A percentile compares a stretch with the other conserved stretches of the same genome.
phyloP scores from a whole-genome alignment of 257 asterid species.

The Solanum chmielewskii region DNA sequence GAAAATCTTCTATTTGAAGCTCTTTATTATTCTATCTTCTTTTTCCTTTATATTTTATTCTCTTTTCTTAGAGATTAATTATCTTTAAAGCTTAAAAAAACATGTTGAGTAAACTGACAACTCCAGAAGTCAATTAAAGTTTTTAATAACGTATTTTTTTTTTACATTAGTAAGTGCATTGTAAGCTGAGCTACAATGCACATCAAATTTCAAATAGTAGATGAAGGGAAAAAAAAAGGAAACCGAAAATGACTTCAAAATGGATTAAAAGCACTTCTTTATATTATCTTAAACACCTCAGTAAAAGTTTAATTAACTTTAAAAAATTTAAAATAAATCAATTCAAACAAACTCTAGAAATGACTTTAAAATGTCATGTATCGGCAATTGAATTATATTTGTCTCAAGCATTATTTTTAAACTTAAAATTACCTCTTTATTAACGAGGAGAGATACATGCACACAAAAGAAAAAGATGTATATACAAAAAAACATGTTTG shows the following conservation, averaged over 20 bases:
- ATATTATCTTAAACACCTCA: background rate
- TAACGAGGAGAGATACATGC: background rate
- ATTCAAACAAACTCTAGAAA: background rate
- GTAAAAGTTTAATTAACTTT: background rate
- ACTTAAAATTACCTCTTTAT: background rate
- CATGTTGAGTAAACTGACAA: background rate
- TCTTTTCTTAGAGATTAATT: background rate
- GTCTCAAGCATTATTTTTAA: background rate
- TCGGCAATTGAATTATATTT: background rate
- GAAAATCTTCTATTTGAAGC: background rate
- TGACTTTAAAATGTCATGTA: background rate
- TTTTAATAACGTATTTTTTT: background rate
- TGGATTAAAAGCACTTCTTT: background rate
- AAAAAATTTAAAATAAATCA: no score
- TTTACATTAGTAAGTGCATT: background rate
- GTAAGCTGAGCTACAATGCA: background rate
- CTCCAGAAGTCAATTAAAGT: background rate
- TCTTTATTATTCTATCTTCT: background rate
- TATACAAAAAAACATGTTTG: background rate
- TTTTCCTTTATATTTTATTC: background rate
- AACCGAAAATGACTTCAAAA: background rate
- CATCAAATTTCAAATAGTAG: background rate
- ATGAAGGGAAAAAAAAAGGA: background rate
- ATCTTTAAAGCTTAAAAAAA: background rate
- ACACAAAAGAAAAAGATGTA: no score